phyloP scores from a whole-genome alignment of 352 stramenopile species.

The Pythium apleroticum region DNA sequence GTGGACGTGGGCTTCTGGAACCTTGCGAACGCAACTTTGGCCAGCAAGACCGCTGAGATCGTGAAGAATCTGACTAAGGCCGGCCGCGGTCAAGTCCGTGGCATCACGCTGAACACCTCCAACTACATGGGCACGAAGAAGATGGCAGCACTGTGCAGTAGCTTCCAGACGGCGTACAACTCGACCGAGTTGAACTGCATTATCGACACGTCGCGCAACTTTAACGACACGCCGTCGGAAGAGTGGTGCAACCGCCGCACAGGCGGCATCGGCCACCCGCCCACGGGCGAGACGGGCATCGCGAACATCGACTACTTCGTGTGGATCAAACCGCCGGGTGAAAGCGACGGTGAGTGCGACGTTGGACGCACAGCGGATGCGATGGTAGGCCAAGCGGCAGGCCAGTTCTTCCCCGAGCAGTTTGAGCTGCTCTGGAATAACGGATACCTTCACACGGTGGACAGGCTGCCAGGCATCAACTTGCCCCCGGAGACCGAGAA shows the following conservation, averaged over 20 bases:
- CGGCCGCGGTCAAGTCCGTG: slow-evolving; percentile 38
- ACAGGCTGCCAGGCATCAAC: neutral
- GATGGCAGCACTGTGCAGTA: slow-evolving; percentile 47
- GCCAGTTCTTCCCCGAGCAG: slow-evolving; percentile 40
- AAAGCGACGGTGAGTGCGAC: slow-evolving; percentile 59
- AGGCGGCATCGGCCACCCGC: slow-evolving; percentile 52
- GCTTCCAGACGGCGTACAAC: slow-evolving; percentile 38
- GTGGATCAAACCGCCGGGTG: slow-evolving; percentile 68
- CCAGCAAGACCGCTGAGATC: slow-evolving; percentile 29
- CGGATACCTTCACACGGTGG: neutral
- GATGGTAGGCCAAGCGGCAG: slow-evolving; percentile 39
- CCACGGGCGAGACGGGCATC: slow-evolving; percentile 46
- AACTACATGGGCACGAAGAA: slow-evolving; percentile 67
- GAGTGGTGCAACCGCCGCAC: slow-evolving; percentile 77
- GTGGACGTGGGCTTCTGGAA: slow-evolving; percentile 65
- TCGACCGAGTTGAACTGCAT: slow-evolving; percentile 35
- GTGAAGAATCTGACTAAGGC: slow-evolving; percentile 40
- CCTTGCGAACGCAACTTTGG: slow-evolving; percentile 15
- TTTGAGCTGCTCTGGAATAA: neutral
- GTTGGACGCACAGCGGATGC: slow-evolving; percentile 25
- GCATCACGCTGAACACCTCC: slow-evolving; percentile 70
- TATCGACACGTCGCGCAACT: slow-evolving; percentile 70
- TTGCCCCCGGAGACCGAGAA: neutral
- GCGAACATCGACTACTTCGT: slow-evolving; percentile 69
- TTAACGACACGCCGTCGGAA: slow-evolving; percentile 35